Conservation (phyloP, 768 basidiomycete genomes). For the Leccinum fibrillosum region DNA sequence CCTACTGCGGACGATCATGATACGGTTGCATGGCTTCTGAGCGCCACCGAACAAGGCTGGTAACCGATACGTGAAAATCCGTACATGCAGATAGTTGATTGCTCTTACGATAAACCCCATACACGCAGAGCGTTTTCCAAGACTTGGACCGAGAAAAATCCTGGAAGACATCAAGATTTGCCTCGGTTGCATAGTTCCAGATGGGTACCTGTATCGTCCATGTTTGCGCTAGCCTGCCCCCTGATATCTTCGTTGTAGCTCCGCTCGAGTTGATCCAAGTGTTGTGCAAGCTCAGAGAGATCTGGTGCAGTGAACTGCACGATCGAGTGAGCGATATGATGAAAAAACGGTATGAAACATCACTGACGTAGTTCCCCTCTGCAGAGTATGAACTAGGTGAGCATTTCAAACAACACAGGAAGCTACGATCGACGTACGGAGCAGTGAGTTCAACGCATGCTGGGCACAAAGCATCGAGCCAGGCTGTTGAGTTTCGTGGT, state of each 20-base stretch:
- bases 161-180: constrained; percentile 34
- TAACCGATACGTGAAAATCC: not conserved
- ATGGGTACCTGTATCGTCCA: constrained; percentile 82
- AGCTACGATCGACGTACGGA: constrained; percentile 52
- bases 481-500: constrained; percentile 74
- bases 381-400: constrained; percentile 6
- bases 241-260: constrained; percentile 49
- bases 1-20: constrained; percentile 76
- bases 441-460: constrained; percentile 76
- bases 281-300: constrained; percentile 69
- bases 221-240: constrained; percentile 60
- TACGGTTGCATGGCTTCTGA: constrained; percentile 76
- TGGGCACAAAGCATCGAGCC: constrained; percentile 88
- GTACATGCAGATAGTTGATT: not conserved
- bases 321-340: constrained; percentile 13
- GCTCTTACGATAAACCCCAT: constrained; percentile 72
- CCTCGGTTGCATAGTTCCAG: not conserved
- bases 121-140: constrained; percentile 80
- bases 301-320: constrained; percentile 74
- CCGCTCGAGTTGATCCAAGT: constrained; percentile 64
- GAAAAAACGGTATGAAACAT: not conserved
- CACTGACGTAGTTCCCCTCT: constrained; percentile 51
- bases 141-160: constrained; percentile 92
- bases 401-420: constrained; percentile 38
- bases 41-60: constrained; percentile 76